A percentile compares a stretch with the other conserved stretches of the same genome.
Conservation (phyloP, 805 yeast species). For the Kodamaea lidongshanica region DNA sequence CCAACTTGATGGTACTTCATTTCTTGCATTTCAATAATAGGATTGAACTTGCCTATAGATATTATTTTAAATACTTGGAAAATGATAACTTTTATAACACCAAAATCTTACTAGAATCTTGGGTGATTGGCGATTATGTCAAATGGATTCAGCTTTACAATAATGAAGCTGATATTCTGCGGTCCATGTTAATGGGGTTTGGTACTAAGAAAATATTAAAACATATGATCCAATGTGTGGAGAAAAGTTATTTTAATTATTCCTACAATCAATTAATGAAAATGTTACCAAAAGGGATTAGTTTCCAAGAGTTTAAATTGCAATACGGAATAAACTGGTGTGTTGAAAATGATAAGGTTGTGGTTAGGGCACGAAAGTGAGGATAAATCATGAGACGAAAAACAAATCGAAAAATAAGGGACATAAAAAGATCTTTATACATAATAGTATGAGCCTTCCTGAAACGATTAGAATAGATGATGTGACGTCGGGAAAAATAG, state of each 20-base stretch:
- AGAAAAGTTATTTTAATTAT: constrained; percentile 35
- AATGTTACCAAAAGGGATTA: constrained; percentile 23
- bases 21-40: constrained; percentile 35
- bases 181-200: constrained; percentile 35
- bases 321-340: constrained; percentile 27
- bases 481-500: constrained; percentile 37
- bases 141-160: constrained; percentile 27
- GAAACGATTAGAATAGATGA: constrained; percentile 37
- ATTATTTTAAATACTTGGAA: constrained; percentile 23
- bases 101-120: constrained; percentile 15
- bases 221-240: constrained; percentile 25
- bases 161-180: constrained; percentile 26
- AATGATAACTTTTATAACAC: constrained; percentile 7
- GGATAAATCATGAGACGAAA: neutral
- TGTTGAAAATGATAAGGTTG: constrained; percentile 18
- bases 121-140: constrained; percentile 26
- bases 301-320: constrained; percentile 14
- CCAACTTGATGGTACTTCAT: constrained; percentile 41
- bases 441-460: constrained; percentile 16
- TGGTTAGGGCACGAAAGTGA: constrained; percentile 19
- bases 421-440: neutral
- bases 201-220: constrained; percentile 30
- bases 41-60: constrained; percentile 23
- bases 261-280: constrained; percentile 14
- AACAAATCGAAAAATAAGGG: too few relatives aligned